Conservation (phyloP, 805 yeast species). For the Yamadazyma endophytica region DNA sequence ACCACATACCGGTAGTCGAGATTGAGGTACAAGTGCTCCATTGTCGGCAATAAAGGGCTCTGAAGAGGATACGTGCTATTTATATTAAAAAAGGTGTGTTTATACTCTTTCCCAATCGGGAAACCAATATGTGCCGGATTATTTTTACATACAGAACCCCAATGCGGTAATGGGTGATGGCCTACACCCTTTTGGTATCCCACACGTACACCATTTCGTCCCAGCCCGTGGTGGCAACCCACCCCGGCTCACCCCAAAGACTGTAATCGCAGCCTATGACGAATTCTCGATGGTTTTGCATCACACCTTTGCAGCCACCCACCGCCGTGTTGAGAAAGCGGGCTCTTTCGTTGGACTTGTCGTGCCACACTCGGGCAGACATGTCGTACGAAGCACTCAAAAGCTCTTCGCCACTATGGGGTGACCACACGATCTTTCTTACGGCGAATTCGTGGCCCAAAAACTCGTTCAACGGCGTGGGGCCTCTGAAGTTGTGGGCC, state of each 20-base stretch:
- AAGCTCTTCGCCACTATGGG: conserved; percentile 70
- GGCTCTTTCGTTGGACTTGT: conserved; percentile 57
- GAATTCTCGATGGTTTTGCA: conserved; percentile 77
- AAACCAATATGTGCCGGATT: background rate
- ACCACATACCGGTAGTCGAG: conserved; percentile 10
- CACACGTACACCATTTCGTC: conserved; percentile 92
- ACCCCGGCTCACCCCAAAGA: conserved; percentile 94
- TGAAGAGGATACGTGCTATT: background rate
- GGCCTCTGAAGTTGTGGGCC: conserved; percentile 46
- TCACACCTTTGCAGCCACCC: conserved; percentile 54
- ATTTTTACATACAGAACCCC: background rate
- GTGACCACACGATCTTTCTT: conserved; percentile 81
- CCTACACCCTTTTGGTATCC: conserved; percentile 54
- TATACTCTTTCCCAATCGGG: conserved; percentile 11
- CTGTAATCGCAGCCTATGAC: conserved; percentile 94
- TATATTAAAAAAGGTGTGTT: conserved; percentile 2
- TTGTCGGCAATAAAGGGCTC: conserved; percentile 1
- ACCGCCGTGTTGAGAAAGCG: conserved; percentile 35
- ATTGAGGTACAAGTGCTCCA: conserved; percentile 10
- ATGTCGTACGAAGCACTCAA: conserved; percentile 85
- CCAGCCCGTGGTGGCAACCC: conserved; percentile 95
- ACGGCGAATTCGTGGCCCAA: conserved; percentile 89
- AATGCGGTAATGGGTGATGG: background rate
- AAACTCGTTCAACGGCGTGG: conserved; percentile 71
- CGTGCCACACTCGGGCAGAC: conserved; percentile 87